Conservation (phyloP, 2,329 filamentous ascomycete species). For the Aspergillus sp. region DNA sequence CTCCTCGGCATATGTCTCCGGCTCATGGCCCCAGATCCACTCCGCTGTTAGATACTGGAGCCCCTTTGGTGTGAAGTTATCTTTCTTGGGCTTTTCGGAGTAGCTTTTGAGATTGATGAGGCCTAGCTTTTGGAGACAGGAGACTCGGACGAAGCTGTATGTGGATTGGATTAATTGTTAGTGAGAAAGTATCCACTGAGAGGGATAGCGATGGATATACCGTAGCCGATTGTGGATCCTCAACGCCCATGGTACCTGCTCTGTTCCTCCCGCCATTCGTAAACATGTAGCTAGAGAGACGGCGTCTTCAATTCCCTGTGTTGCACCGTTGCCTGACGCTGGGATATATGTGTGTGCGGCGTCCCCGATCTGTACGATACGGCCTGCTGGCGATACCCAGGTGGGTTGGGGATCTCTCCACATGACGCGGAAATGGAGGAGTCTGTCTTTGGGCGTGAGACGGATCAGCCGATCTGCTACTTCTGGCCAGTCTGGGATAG, state of each 20-base stretch:
- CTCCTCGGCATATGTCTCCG: conserved; percentile 17
- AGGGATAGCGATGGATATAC: conserved; percentile 25
- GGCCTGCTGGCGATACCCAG: conserved; percentile 32
- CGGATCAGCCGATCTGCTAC: conserved; percentile 19
- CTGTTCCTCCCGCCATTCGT: conserved; percentile 42
- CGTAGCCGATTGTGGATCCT: conserved; percentile 26
- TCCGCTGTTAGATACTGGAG: not conserved
- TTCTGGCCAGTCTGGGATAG: conserved; percentile 11
- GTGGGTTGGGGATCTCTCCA: conserved; percentile 51
- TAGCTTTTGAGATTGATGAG: not conserved
- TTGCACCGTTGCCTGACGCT: conserved; percentile 9
- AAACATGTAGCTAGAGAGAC: conserved; percentile 38
- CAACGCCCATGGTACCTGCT: conserved; percentile 31
- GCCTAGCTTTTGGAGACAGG: not conserved
- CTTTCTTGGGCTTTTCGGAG: not conserved
- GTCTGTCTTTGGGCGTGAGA: conserved; percentile 27
- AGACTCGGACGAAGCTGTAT: conserved; percentile 2
- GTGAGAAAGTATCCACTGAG: conserved; percentile 26
- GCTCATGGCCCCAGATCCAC: conserved; percentile 17
- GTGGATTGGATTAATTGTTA: conserved; percentile 39
- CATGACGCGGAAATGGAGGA: conserved; percentile 53
- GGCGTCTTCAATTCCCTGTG: conserved; percentile 14
- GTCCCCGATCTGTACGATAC: conserved; percentile 16
- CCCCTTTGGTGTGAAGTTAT: conserved; percentile 3
- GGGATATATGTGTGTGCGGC: conserved; percentile 17